Base-by-base conservation (phyloP, 805 yeast species). In the Metschnikowia kunwiensis region DNA sequence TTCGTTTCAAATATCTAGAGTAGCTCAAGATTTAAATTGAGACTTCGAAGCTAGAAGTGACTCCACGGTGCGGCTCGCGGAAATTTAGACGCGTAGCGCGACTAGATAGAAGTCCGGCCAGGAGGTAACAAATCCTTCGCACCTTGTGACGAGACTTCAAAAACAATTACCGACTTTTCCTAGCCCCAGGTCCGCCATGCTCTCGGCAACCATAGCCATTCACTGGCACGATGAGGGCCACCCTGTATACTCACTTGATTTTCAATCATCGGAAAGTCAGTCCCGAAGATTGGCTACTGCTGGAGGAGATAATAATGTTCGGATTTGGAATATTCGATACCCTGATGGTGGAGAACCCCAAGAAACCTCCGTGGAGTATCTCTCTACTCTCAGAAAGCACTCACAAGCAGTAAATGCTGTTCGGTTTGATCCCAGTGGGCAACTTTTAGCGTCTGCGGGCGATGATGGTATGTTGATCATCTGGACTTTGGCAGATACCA, bases 321-420 rank as follows among this genome's bases (percentile, higher is more conserved):
- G 97, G 33, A 61, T 77, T 19, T 72, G 83, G 78, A 47, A 45
- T 27, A 26, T 53, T 16, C 40, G 40, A 27, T 21, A 39, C 22
- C 27, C 42, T n/a, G 15, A 32, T n/a, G 13, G 18, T 13, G 25
- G 33, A 4, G 36, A 25, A 5, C 40, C 31, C 11, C 32, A 23
- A 23, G 39, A 36, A 3, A 19, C 48, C 16, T 55, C 75, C 0
- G 83, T 88, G 12, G 83, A 80, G 42, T 91, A 88, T 57, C 64
- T 88, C 19, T 76, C 93, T 12, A 86, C 96, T 0, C 69, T 93
- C 33, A 60, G 82, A 3, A 88, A 87, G 50, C 98, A 93, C 56
- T 85, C 93, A 2, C 96, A 88, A 57, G 96, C 97, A 0, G 96
- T 93, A 14, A 93, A 93, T 54, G 89, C 79, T 22, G 95, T 86